Percentiles rank a stretch among this genome's conserved stretches.
Evolutionary conservation across 2,329 filamentous ascomycete species (phyloP).

Genomic region (Nigrospora sphaerica): DNA sequence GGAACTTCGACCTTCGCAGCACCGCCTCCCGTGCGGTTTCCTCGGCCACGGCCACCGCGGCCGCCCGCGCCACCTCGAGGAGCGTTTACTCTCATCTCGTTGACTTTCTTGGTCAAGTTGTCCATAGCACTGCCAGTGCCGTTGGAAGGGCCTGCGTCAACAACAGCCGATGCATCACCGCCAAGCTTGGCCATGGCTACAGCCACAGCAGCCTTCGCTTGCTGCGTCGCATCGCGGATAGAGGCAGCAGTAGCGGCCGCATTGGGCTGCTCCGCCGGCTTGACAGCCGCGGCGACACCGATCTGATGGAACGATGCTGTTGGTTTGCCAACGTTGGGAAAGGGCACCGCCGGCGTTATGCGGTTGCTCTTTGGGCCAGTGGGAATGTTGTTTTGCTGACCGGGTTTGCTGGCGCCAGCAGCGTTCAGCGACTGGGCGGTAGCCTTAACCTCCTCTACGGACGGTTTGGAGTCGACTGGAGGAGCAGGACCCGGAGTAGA

Average conservation of each 20-base stretch:
- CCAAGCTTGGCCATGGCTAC: slow-evolving; percentile 70
- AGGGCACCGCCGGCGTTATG: slow-evolving; percentile 59
- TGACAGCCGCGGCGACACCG: slow-evolving; percentile 22
- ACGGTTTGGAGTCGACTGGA: slow-evolving; percentile 63
- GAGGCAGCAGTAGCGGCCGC: slow-evolving; percentile 29
- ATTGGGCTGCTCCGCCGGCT: slow-evolving; percentile 29
- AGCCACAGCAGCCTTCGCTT: slow-evolving; percentile 71
- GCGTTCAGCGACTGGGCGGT: slow-evolving; percentile 33
- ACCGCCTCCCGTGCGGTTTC: slow-evolving; percentile 28
- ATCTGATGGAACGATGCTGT: slow-evolving; percentile 15
- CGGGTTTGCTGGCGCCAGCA: slow-evolving; percentile 19
- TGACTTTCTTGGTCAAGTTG: slow-evolving; percentile 67
- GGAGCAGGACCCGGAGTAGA: slow-evolving; percentile 49
- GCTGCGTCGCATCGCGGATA: slow-evolving; percentile 63
- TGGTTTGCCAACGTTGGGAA: slow-evolving; percentile 38
- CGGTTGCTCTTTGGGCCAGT: slow-evolving; percentile 44
- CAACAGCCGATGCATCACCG: slow-evolving; percentile 23
- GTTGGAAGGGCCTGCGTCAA: slow-evolving; percentile 17
- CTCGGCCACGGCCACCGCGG: slow-evolving; percentile 37
- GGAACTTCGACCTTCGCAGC: slow-evolving; percentile 79
- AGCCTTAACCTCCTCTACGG: slow-evolving; percentile 43
- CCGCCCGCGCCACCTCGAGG: slow-evolving; percentile 36
- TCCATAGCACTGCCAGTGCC: slow-evolving; percentile 49
- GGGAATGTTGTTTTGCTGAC: slow-evolving; percentile 30
- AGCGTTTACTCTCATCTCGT: slow-evolving; percentile 67